Evolutionary conservation across 805 yeast species (phyloP), one percentile per base, ranked within the genome.

Genomic region (Candida easanensis): DNA sequence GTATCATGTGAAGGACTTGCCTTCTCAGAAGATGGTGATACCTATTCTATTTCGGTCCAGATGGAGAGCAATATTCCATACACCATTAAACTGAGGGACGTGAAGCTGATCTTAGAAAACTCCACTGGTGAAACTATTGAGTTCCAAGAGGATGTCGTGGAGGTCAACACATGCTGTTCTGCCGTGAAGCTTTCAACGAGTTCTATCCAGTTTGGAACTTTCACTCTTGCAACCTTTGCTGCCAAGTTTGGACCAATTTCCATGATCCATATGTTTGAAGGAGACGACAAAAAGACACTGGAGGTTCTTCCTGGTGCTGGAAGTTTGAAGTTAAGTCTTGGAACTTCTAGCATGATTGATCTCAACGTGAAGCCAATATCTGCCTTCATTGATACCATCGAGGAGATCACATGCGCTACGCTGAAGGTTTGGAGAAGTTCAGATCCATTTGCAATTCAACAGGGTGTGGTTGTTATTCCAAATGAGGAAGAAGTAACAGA

Each of bases 141-240:
- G 8, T 50, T 54, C 17, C 23, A 17, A 1, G 14, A 3, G 0
- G 10, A 18, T 2, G 20, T 31, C 1, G 16, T 26, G 4, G 27
- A 21, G 0, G 20, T 57, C 1, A 17, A 20, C 10, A 32, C 41
- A 2, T 48, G 50, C 1, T n/a, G 14, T 1, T 46, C 47, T 11
- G n/a, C 21, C 0, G 32, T 53, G 2, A 18, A 31, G 3, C 53
- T 72, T 10, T 30, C 40, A 13, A 50, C 69, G 1, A 49, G 50
- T 10, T 39, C 55, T 4, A 66, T 73, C 37, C 48, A 56, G 2
- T 49, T 64, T 15, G 79, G 78, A 1, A 19, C 47, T 1, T 68
- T 74, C 46, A 54, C 48, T 5, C 53, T 66, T 4, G 45, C 53
- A 9, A 35, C 49, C 7, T 41, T 69, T n/a, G 50, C 45, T 13